Base-by-base conservation (phyloP, 129 eudicot species). In the Cynara cardunculus region DNA sequence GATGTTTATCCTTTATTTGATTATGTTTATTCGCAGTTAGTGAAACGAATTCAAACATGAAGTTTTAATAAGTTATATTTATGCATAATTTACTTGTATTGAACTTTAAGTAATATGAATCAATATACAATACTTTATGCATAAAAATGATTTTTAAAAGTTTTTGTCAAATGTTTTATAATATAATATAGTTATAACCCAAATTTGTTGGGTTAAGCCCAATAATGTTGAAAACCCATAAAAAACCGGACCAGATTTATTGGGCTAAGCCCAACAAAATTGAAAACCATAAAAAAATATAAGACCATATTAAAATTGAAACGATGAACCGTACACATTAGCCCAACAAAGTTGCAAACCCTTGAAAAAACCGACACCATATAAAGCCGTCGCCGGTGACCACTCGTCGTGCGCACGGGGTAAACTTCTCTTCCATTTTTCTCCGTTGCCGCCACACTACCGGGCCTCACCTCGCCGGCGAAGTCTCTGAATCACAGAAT, bases 391-490 rank as follows among this genome's bases (percentile, higher is more conserved):
- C 78, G 14, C 79, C 71, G 79, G 44, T 16, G 25, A 49, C 31
- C 46, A 18, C 11, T 25, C 27, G 27, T 21, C 71, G 28, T 35
- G 46, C 26, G 39, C 24, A 12, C 62, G 1, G 76, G 46, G 22
- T 0, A 30, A 73, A 6, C 7, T 21, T 12, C 8, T 18, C n/a
- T 73, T 44, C 34, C 1, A n/a, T 71, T 32, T 66, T 65, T 26
- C 74, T 66, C 81, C 46, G 76, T 53, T 59, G 83, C 83, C 83
- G 71, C 70, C 82, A 22, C 31, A 30, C 69, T 39, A 44, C 32
- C 1, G 62, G 14, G 37, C 12, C 34, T 22, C 41, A 37, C 18
- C 77, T 79, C 82, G 2, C 69, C 76, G 70, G 26, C 12, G 59
- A 70, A 44, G 68, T 78, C 22, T 39, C 49, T n/a, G 65, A 77